phyloP scores from a whole-genome alignment of 805 yeast genomes.

The Zygosaccharomyces kombuchaensis region DNA sequence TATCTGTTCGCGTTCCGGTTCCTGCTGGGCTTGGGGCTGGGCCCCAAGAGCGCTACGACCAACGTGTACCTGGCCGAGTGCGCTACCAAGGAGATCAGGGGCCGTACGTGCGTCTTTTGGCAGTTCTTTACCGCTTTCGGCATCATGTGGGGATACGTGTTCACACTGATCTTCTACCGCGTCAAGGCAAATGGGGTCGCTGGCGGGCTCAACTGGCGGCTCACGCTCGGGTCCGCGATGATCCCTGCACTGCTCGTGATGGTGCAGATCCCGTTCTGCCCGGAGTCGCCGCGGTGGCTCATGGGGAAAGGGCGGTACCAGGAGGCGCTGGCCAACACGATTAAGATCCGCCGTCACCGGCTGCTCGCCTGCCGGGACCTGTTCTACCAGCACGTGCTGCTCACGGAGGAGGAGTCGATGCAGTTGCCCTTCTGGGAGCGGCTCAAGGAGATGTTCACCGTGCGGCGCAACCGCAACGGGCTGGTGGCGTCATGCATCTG shows the following conservation, averaged over 20 bases:
- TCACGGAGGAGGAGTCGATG: slow-evolving; percentile 56
- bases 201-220: slow-evolving; percentile 58
- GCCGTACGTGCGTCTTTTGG: slow-evolving; percentile 70
- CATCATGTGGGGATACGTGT: slow-evolving; percentile 65
- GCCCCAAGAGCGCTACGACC: slow-evolving; percentile 72
- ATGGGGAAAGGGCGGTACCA: slow-evolving; percentile 63
- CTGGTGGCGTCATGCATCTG: slow-evolving; percentile 74
- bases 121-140: slow-evolving; percentile 73
- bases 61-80: slow-evolving; percentile 69
- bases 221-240: slow-evolving; percentile 65
- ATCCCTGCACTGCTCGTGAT: slow-evolving; percentile 61
- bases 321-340: slow-evolving; percentile 54
- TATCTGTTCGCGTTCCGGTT: slow-evolving; percentile 65
- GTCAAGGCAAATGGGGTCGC: slow-evolving; percentile 39
- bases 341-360: slow-evolving; percentile 45
- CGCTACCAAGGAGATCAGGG: slow-evolving; percentile 58
- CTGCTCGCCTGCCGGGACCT: slow-evolving; percentile 67
- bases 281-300: slow-evolving; percentile 74
- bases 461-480: slow-evolving; percentile 81
- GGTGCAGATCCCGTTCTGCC: slow-evolving; percentile 60
- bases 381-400: slow-evolving; percentile 61
- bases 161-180: slow-evolving; percentile 57
- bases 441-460: slow-evolving; percentile 54
- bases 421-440: slow-evolving; percentile 45
- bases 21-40: slow-evolving; percentile 62